Conservation (phyloP, 1,284 basidiomycete genomes). For the Abortiporus biennis region DNA sequence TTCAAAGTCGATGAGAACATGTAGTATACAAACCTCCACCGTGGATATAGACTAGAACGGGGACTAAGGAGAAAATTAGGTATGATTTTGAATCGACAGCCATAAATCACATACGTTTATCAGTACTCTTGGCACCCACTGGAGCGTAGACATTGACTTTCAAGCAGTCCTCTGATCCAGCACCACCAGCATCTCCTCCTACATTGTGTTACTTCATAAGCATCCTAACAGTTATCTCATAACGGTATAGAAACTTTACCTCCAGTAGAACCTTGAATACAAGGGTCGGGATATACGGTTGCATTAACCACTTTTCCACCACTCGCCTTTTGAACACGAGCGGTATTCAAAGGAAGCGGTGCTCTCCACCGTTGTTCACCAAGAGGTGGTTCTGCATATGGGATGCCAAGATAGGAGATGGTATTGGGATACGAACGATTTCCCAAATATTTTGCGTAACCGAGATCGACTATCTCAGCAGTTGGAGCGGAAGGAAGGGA, state of each 20-base stretch:
- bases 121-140: slow-evolving; percentile 22
- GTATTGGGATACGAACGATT: slow-evolving; percentile 45
- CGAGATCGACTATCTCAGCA: slow-evolving; percentile 19
- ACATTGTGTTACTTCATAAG: slow-evolving; percentile 1
- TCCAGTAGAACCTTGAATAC: slow-evolving; percentile 51
- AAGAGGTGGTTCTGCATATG: slow-evolving; percentile 37
- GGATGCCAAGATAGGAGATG: slow-evolving; percentile 46
- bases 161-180: slow-evolving; percentile 50
- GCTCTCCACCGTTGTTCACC: slow-evolving; percentile 31
- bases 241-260: slow-evolving; percentile 22
- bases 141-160: slow-evolving; percentile 38
- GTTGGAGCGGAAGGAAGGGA: slow-evolving; percentile 3
- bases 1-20: too few species aligned
- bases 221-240: background rate
- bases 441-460: slow-evolving; percentile 36
- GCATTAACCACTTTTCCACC: slow-evolving; percentile 38
- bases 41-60: slow-evolving; percentile 63
- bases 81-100: background rate
- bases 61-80: slow-evolving; percentile 29
- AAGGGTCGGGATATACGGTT: slow-evolving; percentile 45
- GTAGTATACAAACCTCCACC: slow-evolving; percentile 48
- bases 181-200: slow-evolving; percentile 49
- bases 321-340: slow-evolving; percentile 27
- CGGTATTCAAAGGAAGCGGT: slow-evolving; percentile 26
- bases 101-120: slow-evolving; percentile 22